A percentile compares a stretch with the other conserved stretches of the same genome.
Evolutionary conservation across 768 basidiomycete species (phyloP).

Genomic region (Pholiota microspora): DNA sequence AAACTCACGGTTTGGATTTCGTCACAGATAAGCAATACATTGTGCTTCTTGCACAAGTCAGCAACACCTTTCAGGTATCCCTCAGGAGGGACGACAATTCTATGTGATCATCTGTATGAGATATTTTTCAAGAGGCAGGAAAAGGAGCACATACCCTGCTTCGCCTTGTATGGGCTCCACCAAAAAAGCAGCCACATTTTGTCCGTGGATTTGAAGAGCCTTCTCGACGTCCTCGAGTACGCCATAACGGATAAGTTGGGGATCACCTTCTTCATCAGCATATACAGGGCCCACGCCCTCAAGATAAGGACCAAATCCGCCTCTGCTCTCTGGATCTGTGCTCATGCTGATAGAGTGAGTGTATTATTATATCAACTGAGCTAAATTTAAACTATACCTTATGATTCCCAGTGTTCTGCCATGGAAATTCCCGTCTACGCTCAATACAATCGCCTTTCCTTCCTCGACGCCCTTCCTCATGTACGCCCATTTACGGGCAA

Average conservation of each 20-base stretch:
- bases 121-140: background rate
- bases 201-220: conserved; percentile 78
- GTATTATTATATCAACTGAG: conserved; percentile 5
- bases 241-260: conserved; percentile 76
- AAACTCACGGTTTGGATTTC: conserved; percentile 89
- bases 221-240: conserved; percentile 77
- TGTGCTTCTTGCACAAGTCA: conserved; percentile 86
- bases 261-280: conserved; percentile 46
- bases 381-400: conserved; percentile 44
- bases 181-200: conserved; percentile 88
- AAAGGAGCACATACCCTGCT: conserved; percentile 66
- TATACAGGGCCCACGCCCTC: conserved; percentile 80
- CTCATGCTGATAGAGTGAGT: conserved; percentile 62
- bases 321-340: conserved; percentile 88
- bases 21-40: conserved; percentile 95
- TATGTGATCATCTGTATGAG: conserved; percentile 25
- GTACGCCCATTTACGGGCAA: conserved; percentile 97
- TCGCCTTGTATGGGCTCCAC: conserved; percentile 99
- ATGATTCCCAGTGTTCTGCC: conserved; percentile 90
- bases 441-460: conserved; percentile 83
- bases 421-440: conserved; percentile 92
- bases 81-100: conserved; percentile 87
- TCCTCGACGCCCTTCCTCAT: conserved; percentile 77
- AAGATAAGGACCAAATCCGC: conserved; percentile 90
- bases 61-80: conserved; percentile 82